Conservation (phyloP, 1,139 yeast genomes). For the Arxiozyma telluris region DNA sequence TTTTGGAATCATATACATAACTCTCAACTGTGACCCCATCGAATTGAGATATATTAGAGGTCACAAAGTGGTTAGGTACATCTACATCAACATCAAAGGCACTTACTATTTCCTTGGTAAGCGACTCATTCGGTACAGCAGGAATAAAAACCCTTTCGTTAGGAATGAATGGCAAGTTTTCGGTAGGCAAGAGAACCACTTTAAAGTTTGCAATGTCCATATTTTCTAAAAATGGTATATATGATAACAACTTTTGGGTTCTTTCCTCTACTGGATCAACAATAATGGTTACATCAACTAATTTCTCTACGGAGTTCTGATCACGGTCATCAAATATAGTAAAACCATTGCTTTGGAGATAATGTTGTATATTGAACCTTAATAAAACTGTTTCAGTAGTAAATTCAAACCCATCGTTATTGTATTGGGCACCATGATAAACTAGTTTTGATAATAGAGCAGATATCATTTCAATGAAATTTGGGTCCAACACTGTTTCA, state of each 20-base stretch:
- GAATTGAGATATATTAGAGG: slow-evolving; percentile 27
- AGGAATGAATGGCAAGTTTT: slow-evolving; percentile 35
- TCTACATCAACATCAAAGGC: slow-evolving; percentile 50
- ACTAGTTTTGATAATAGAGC: slow-evolving; percentile 33
- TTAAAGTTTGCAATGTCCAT: slow-evolving; percentile 43
- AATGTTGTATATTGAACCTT: slow-evolving; percentile 36
- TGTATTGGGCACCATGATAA: slow-evolving; percentile 39
- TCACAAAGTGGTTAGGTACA: slow-evolving; percentile 38
- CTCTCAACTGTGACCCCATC: slow-evolving; percentile 60
- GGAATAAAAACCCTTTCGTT: slow-evolving; percentile 49
- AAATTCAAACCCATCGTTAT: slow-evolving; percentile 29
- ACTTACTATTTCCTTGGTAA: slow-evolving; percentile 1
- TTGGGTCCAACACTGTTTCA: slow-evolving; percentile 19
- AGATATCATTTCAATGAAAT: slow-evolving; percentile 37
- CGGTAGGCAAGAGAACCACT: slow-evolving; percentile 52
- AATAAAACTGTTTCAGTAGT: slow-evolving; percentile 26
- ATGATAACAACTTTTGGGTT: slow-evolving; percentile 53
- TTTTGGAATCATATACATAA: slow-evolving; percentile 36
- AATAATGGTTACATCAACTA: slow-evolving; percentile 47
- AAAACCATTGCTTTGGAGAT: slow-evolving; percentile 28
- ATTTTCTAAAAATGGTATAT: slow-evolving; percentile 38
- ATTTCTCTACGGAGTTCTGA: slow-evolving; percentile 8
- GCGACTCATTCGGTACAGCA: slow-evolving; percentile 1
- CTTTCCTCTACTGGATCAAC: slow-evolving; percentile 65
- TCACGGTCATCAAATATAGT: slow-evolving; percentile 28